Evolutionary conservation across 345 rosid species (phyloP).

Genomic region (Corymbia maculata): DNA sequence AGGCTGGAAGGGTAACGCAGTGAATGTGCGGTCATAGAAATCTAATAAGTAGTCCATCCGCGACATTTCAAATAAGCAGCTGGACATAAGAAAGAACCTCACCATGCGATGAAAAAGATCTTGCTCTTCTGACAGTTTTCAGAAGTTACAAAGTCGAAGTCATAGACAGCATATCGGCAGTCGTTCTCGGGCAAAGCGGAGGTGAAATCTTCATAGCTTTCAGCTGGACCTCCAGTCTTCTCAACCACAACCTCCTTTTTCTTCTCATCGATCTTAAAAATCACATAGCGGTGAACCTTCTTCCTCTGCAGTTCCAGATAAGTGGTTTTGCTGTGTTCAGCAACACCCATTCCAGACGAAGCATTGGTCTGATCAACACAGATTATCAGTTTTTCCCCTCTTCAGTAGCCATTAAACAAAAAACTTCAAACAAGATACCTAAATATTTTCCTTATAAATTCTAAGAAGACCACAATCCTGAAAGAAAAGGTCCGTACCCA

Average conservation of each 20-base stretch:
- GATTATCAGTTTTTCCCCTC: background rate
- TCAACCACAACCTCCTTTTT: conserved; percentile 51
- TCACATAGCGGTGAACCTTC: conserved; percentile 36
- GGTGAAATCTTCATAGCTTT: conserved; percentile 47
- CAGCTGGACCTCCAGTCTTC: conserved; percentile 46
- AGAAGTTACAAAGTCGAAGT: conserved; percentile 49
- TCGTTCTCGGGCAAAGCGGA: conserved; percentile 53
- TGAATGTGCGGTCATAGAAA: background rate
- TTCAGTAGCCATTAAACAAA: background rate
- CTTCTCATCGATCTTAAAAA: conserved; percentile 52
- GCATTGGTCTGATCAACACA: conserved; percentile 54
- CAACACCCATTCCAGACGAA: conserved; percentile 72
- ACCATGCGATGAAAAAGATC: conserved; percentile 69
- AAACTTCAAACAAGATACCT: background rate
- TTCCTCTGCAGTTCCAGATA: conserved; percentile 56
- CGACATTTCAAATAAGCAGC: background rate
- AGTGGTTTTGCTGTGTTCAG: conserved; percentile 46
- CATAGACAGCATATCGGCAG: conserved; percentile 59
- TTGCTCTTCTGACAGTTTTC: conserved; percentile 61
- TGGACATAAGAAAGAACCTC: background rate
- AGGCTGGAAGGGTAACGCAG: background rate
- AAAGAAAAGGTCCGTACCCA: background rate
- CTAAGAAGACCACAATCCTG: background rate
- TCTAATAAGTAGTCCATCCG: background rate
- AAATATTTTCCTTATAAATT: background rate